Conservation (phyloP, 257 asterid species). For the Cynanchum wilfordii region DNA sequence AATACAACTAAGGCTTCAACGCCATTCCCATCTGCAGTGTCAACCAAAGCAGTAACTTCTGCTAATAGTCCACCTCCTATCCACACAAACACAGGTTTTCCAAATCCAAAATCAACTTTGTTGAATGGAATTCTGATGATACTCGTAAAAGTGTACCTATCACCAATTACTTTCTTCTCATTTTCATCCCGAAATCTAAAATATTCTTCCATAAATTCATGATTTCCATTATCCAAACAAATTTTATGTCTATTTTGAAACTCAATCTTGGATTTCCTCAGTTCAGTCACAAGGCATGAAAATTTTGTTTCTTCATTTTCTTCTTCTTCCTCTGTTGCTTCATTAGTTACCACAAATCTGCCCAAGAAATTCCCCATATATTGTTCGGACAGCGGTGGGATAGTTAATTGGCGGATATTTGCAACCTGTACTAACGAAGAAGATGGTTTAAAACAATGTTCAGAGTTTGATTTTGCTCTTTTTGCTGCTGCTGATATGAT, state of each 20-base stretch:
- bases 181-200: not conserved
- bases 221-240: not conserved
- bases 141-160: not conserved
- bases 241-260: not conserved
- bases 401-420: not conserved
- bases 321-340: not conserved
- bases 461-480: too few relatives aligned
- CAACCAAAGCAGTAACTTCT: conserved; percentile 1
- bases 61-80: not conserved
- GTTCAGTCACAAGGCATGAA: not conserved
- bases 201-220: not conserved
- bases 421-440: not conserved
- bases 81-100: conserved; percentile 13
- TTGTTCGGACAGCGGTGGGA: not conserved
- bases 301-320: not conserved
- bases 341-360: not conserved
- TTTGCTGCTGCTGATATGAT: too few relatives aligned
- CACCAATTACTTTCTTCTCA: not conserved
- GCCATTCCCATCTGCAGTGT: not conserved
- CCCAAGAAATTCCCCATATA: not conserved
- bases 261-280: conserved; percentile 4
- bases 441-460: not conserved
- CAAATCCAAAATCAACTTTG: conserved; percentile 18
- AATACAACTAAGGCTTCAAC: too few relatives aligned
- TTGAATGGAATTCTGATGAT: not conserved